phyloP scores from a whole-genome alignment of 768 basidiomycete genomes.

The Leccinum broughii region DNA sequence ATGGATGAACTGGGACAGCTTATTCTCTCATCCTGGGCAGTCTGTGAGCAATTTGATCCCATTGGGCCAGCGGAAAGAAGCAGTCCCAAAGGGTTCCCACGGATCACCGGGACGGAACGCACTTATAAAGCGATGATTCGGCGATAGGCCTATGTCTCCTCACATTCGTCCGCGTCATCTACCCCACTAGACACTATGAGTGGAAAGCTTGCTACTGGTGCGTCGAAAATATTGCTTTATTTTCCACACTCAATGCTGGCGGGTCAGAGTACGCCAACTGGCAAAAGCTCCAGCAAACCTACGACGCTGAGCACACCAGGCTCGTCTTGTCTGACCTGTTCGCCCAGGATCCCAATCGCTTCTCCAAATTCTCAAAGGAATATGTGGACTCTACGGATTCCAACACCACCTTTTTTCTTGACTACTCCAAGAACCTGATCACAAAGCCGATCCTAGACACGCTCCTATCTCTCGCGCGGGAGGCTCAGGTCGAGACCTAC shows the following conservation, averaged over 20 bases:
- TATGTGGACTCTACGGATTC: slow-evolving; percentile 69
- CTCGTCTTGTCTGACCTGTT: slow-evolving; percentile 94
- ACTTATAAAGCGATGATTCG: not conserved
- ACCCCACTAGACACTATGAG: slow-evolving; percentile 44
- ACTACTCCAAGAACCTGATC: slow-evolving; percentile 97
- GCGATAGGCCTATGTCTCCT: not conserved
- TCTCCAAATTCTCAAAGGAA: slow-evolving; percentile 78
- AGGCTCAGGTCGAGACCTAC: slow-evolving; percentile 81
- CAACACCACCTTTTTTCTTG: slow-evolving; percentile 81
- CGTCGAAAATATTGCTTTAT: not conserved
- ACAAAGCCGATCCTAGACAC: slow-evolving; percentile 78
- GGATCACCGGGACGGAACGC: slow-evolving; percentile 7
- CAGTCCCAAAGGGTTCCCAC: slow-evolving; percentile 23
- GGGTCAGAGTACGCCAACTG: slow-evolving; percentile 79
- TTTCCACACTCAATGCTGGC: slow-evolving; percentile 1
- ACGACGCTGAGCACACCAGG: slow-evolving; percentile 67
- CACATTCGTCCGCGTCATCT: slow-evolving; percentile 8
- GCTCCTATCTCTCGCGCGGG: slow-evolving; percentile 78
- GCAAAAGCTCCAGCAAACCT: slow-evolving; percentile 86
- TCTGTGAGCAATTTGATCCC: slow-evolving; percentile 10
- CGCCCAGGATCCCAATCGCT: slow-evolving; percentile 81
- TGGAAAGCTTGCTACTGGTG: slow-evolving; percentile 65
- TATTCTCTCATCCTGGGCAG: slow-evolving; percentile 25
- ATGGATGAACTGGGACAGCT: not conserved
- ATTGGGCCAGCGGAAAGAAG: not conserved